These are phyloP conservation scores for Populus tremula DNA, from an alignment of 345 rosid genomes.

Conservation along the genomic window DNA sequence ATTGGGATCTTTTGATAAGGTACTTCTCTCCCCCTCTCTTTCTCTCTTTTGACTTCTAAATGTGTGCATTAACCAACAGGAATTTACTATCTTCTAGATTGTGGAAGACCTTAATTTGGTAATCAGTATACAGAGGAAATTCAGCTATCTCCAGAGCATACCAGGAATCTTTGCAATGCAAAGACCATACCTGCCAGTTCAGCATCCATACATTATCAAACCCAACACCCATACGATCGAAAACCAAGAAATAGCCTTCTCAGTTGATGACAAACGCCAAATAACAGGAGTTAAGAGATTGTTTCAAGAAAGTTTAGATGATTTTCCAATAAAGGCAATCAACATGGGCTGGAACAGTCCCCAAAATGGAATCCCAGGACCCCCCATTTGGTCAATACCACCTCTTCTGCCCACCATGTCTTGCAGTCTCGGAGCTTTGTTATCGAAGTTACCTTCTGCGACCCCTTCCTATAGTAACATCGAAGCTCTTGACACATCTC, in stretches of 20 bases:
- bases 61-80: neutral
- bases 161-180: constrained; percentile 62
- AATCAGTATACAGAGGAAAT: constrained; percentile 59
- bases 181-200: constrained; percentile 49
- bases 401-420: constrained; percentile 47
- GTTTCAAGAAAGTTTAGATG: constrained; percentile 28
- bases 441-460: constrained; percentile 50
- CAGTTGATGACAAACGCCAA: constrained; percentile 27
- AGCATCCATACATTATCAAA: constrained; percentile 42
- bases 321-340: constrained; percentile 40
- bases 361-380: constrained; percentile 32
- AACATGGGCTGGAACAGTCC: constrained; percentile 63
- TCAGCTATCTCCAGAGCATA: constrained; percentile 65
- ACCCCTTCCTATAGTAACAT: constrained; percentile 28
- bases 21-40: constrained; percentile 5
- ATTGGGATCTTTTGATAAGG: constrained; percentile 70
- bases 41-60: neutral
- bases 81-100: constrained; percentile 28
- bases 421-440: constrained; percentile 46
- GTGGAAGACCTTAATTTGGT: constrained; percentile 63
- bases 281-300: constrained; percentile 41
- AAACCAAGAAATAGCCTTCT: constrained; percentile 28
- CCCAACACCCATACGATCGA: constrained; percentile 28
- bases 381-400: constrained; percentile 45
- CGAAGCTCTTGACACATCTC: constrained; percentile 26